A percentile compares a stretch with the other conserved stretches of the same genome.
These are phyloP conservation scores for Cudoniella acicularis DNA, from an alignment of 495 filamentous ascomycete genomes.

Conservation along the genomic window DNA sequence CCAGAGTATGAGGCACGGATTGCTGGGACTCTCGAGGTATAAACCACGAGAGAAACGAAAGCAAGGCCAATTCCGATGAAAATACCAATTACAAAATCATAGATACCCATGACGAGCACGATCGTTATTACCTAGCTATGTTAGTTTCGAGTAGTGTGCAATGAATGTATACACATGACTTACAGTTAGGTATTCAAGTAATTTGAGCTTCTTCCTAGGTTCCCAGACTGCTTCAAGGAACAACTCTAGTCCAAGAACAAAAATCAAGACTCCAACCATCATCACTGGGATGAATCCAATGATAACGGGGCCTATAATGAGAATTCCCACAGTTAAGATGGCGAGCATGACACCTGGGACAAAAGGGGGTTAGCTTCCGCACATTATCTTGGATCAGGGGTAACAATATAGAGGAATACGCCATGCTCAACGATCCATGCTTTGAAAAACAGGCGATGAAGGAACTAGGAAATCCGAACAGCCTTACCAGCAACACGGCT, in stretches of 20 bases:
- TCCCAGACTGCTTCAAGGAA: conserved; percentile 82
- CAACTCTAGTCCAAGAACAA: conserved; percentile 87
- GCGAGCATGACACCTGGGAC: conserved; percentile 67
- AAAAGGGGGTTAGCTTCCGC: neutral
- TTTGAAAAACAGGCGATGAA: too few species aligned
- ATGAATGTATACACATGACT: conserved; percentile 19
- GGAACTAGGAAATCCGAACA: too few species aligned
- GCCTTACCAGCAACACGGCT: conserved; percentile 65
- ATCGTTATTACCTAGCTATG: conserved; percentile 71
- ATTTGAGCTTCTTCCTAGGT: conserved; percentile 80
- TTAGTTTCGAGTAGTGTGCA: conserved; percentile 22
- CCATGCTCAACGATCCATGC: too few species aligned
- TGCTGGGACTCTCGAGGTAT: conserved; percentile 83
- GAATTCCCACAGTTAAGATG: conserved; percentile 69
- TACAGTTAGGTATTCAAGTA: conserved; percentile 85
- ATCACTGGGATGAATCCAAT: conserved; percentile 95
- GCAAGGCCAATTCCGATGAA: conserved; percentile 87
- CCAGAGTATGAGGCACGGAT: conserved; percentile 85
- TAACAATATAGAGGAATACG: too few species aligned
- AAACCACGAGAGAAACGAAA: conserved; percentile 84
- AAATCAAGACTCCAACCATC: conserved; percentile 94
- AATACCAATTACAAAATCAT: conserved; percentile 94
- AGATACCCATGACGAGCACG: conserved; percentile 90
- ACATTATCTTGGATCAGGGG: too few species aligned
- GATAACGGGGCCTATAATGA: conserved; percentile 78